Percentiles rank a stretch among this genome's conserved stretches.
Conservation (phyloP, 495 filamentous ascomycete species). For the Haplographium delicatum region DNA sequence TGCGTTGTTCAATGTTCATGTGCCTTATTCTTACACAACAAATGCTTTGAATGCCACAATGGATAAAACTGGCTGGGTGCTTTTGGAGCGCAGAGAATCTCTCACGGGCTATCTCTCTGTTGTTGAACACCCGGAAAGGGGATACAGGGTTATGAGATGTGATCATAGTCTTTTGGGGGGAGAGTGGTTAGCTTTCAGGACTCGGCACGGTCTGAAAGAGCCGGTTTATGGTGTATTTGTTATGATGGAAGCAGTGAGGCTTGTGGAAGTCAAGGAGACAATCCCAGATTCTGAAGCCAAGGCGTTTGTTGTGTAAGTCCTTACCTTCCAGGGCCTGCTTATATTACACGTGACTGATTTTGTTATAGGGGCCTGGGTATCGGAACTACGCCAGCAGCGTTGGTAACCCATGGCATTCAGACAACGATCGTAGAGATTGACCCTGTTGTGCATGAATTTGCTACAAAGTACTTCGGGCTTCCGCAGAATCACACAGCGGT, state of each 20-base stretch:
- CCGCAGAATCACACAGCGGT: constrained; percentile 70
- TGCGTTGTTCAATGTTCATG: constrained; percentile 64
- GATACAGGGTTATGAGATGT: constrained; percentile 81
- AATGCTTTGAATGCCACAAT: constrained; percentile 60
- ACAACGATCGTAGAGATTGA: constrained; percentile 95
- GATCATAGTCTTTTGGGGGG: constrained; percentile 93
- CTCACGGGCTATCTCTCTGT: constrained; percentile 90
- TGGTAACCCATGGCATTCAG: constrained; percentile 82
- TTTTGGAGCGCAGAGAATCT: constrained; percentile 78
- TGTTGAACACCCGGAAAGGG: constrained; percentile 61
- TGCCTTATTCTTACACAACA: constrained; percentile 47
- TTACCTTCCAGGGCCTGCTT: constrained; percentile 12
- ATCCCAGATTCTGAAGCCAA: constrained; percentile 59
- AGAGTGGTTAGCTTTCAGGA: constrained; percentile 56
- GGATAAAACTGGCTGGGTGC: constrained; percentile 43
- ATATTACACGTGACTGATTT: constrained; percentile 12
- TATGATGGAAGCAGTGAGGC: constrained; percentile 84
- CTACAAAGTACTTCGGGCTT: constrained; percentile 75
- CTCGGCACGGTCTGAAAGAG: constrained; percentile 43
- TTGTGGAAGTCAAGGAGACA: constrained; percentile 56
- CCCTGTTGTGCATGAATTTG: constrained; percentile 78
- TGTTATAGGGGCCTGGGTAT: constrained; percentile 76
- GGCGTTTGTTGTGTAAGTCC: constrained; percentile 75
- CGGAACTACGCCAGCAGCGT: constrained; percentile 79
- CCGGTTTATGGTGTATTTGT: constrained; percentile 91